Evolutionary conservation across 805 yeast species (phyloP).

Genomic region (Kazachstania martiniae): DNA sequence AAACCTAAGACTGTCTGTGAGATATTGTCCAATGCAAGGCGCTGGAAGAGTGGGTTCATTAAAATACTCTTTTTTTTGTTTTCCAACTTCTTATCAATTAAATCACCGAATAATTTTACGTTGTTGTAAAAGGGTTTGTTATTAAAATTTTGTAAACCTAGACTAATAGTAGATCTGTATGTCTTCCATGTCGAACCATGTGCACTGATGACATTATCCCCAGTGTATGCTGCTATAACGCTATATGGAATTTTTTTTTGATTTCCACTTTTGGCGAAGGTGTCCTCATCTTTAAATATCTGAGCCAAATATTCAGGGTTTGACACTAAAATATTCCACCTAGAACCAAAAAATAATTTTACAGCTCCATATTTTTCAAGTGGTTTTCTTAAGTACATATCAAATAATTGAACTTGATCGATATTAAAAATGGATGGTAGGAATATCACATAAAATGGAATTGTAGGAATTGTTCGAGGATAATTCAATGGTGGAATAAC

Average conservation of each 20-base stretch:
- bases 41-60: slow-evolving; percentile 37
- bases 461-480: slow-evolving; percentile 45
- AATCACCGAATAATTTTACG: slow-evolving; percentile 25
- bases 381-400: slow-evolving; percentile 32
- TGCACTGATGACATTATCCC: slow-evolving; percentile 51
- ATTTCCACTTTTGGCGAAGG: slow-evolving; percentile 50
- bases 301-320: slow-evolving; percentile 37
- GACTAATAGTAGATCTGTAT: slow-evolving; percentile 36
- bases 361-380: slow-evolving; percentile 47
- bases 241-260: slow-evolving; percentile 47
- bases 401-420: slow-evolving; percentile 41
- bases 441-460: slow-evolving; percentile 50
- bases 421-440: slow-evolving; percentile 33
- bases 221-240: slow-evolving; percentile 43
- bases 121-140: slow-evolving; percentile 31
- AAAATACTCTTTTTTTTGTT: neutral
- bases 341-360: slow-evolving; percentile 46
- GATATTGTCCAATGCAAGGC: slow-evolving; percentile 38
- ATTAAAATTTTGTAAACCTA: slow-evolving; percentile 42
- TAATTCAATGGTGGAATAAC: slow-evolving; percentile 39
- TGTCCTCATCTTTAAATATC: slow-evolving; percentile 38
- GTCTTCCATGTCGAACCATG: slow-evolving; percentile 42
- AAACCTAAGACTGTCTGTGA: slow-evolving; percentile 42
- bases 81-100: slow-evolving; percentile 12
- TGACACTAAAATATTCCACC: slow-evolving; percentile 49